These are phyloP conservation scores for Sisymbrium irio DNA, from an alignment of 345 rosid genomes.

Conservation along the genomic window DNA sequence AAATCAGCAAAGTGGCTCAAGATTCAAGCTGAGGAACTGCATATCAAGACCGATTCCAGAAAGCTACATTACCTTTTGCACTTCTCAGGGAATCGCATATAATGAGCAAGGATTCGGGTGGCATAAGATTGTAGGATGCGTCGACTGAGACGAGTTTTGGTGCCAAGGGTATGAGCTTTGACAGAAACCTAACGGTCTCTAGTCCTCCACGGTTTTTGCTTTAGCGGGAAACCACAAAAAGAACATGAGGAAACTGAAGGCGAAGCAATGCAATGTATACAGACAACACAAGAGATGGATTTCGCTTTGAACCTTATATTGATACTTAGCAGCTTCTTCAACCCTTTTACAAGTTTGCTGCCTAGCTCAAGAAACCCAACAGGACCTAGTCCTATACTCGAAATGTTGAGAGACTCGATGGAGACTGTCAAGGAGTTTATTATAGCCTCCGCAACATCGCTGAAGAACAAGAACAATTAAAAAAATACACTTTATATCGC, in stretches of 20 bases:
- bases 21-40: background rate
- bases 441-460: slow-evolving; percentile 63
- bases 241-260: background rate
- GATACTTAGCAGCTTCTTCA: slow-evolving; percentile 51
- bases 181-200: slow-evolving; percentile 71
- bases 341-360: slow-evolving; percentile 32
- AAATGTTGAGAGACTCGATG: slow-evolving; percentile 56
- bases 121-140: slow-evolving; percentile 81
- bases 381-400: slow-evolving; percentile 74
- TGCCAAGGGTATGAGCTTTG: slow-evolving; percentile 59
- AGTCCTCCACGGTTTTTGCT: slow-evolving; percentile 90
- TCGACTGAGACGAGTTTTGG: slow-evolving; percentile 54
- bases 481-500: slow-evolving; percentile 11
- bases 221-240: slow-evolving; percentile 25
- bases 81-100: slow-evolving; percentile 57
- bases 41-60: background rate
- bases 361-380: slow-evolving; percentile 66
- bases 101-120: slow-evolving; percentile 57
- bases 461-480: slow-evolving; percentile 37
- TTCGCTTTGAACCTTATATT: slow-evolving; percentile 61
- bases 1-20: background rate
- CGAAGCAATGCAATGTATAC: background rate
- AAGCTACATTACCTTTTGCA: slow-evolving; percentile 45
- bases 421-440: slow-evolving; percentile 43
- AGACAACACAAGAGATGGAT: slow-evolving; percentile 1